phyloP scores from a whole-genome alignment of 768 basidiomycete species.

The Boletellus ananiceps region DNA sequence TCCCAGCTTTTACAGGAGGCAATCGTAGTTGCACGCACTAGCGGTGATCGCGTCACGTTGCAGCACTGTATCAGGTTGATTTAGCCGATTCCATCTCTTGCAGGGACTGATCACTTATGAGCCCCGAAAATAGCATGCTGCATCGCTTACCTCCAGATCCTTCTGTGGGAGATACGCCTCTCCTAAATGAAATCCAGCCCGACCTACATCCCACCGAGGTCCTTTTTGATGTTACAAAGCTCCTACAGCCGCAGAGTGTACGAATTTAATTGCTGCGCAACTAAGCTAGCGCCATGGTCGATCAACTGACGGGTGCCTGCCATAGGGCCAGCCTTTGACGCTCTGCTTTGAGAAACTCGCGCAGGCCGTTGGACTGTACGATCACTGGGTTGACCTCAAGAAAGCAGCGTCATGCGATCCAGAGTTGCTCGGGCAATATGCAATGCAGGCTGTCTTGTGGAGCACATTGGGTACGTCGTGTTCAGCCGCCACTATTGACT shows the following conservation, averaged over 20 bases:
- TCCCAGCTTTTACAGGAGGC: slow-evolving; percentile 69
- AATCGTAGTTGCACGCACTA: slow-evolving; percentile 69
- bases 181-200: slow-evolving; percentile 69
- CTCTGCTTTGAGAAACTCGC: slow-evolving; percentile 65
- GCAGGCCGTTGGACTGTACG: slow-evolving; percentile 63
- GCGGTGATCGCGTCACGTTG: slow-evolving; percentile 64
- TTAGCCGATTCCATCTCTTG: not conserved
- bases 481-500: not conserved
- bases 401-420: slow-evolving; percentile 44
- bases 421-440: slow-evolving; percentile 70
- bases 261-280: slow-evolving; percentile 17
- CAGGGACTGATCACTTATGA: slow-evolving; percentile 12
- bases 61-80: slow-evolving; percentile 76
- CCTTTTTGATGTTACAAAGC: slow-evolving; percentile 70
- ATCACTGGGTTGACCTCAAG: slow-evolving; percentile 65
- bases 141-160: slow-evolving; percentile 59
- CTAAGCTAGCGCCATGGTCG: not conserved
- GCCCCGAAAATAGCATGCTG: slow-evolving; percentile 46
- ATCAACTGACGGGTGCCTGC: slow-evolving; percentile 9
- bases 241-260: slow-evolving; percentile 65
- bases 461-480: slow-evolving; percentile 51
- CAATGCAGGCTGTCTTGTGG: slow-evolving; percentile 74
- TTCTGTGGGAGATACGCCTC: slow-evolving; percentile 38
- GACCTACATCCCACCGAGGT: slow-evolving; percentile 74
- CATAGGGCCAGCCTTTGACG: slow-evolving; percentile 65